Conservation (phyloP, 1,139 yeast genomes). For the Scheffersomyces illinoinensis region DNA sequence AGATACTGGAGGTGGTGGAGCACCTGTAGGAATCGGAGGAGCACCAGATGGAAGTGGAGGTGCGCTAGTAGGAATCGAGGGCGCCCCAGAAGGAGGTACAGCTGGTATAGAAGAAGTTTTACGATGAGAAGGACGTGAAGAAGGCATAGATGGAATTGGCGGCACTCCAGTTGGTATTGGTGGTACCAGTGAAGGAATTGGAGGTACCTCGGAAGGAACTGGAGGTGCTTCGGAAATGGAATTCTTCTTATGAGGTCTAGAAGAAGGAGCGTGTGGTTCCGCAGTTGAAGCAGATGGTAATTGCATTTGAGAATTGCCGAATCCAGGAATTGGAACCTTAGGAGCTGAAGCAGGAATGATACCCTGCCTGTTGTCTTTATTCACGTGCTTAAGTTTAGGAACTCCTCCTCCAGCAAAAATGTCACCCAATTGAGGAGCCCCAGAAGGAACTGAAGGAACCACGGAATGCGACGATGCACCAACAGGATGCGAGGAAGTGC, state of each 20-base stretch:
- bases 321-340: slow-evolving; percentile 24
- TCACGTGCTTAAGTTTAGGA: slow-evolving; percentile 68
- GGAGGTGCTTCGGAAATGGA: slow-evolving; percentile 8
- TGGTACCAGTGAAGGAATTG: slow-evolving; percentile 8
- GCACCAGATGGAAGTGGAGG: slow-evolving; percentile 24
- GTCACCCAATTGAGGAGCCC: slow-evolving; percentile 68
- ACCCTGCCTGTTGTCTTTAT: slow-evolving; percentile 44
- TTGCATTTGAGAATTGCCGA: not conserved
- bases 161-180: slow-evolving; percentile 10
- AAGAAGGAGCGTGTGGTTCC: slow-evolving; percentile 11
- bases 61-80: slow-evolving; percentile 6
- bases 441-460: slow-evolving; percentile 20
- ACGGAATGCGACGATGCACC: slow-evolving; percentile 14
- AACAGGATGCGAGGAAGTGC: slow-evolving; percentile 10
- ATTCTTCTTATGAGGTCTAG: slow-evolving; percentile 11
- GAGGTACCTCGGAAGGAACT: slow-evolving; percentile 7
- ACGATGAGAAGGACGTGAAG: slow-evolving; percentile 1
- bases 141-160: slow-evolving; percentile 3
- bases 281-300: slow-evolving; percentile 2
- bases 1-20: slow-evolving; percentile 9
- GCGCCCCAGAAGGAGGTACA: slow-evolving; percentile 4
- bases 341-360: slow-evolving; percentile 45
- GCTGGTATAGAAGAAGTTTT: slow-evolving; percentile 2
- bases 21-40: slow-evolving; percentile 26
- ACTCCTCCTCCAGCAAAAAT: slow-evolving; percentile 88